Base-by-base conservation (phyloP, 805 yeast genomes). In the Zygotorulaspora sp. region DNA sequence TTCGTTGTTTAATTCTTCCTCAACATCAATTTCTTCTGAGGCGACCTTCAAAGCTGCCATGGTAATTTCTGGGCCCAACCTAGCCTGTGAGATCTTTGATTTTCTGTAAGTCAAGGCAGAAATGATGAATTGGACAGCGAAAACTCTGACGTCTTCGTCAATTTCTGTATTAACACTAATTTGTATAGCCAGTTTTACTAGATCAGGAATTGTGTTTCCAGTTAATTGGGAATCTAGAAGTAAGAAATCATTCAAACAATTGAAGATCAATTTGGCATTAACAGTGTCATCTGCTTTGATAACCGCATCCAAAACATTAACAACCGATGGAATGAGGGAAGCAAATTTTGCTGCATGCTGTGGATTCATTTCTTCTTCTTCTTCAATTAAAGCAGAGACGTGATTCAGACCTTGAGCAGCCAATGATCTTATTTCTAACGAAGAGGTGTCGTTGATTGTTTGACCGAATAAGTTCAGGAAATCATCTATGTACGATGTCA, bases 31-130 rank as follows among this genome's bases (percentile, higher is more conserved):
- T 52, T 83, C 94, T 65, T 86, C 95, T 46, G 88, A 73, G 16
- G 92, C 82, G 47, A 90, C 78, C 50, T 75, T 72, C 42, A 86
- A 68, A 40, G 92, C 90, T 45, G 83, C 73, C 46, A 75, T 62
- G 29, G 92, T 78, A 51, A 92, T 74, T 39, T 74, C 76, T 30
- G 87, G 89, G 43, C 97, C 98, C 48, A 89, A 68, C 65, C 86
- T 86, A 58, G 83, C 80, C 49, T 85, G 72, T 37, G 78, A 70
- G 47, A 92, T 72, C 69, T 85, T 88, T 41, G 83, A 74, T 63
- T 84, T 85, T 69, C 92, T 83, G 70, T 77, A 80, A 17, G 85
- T 72, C 28, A 83, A 80, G 43, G 83, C 80, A 36, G 90, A 78
- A 41, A 82, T 80, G 47, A 92, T 74, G 55, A 88, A 88, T 58